Evolutionary conservation across 139 green algal species (phyloP).

Genomic region (Deuterostichococcus epilithicus): DNA sequence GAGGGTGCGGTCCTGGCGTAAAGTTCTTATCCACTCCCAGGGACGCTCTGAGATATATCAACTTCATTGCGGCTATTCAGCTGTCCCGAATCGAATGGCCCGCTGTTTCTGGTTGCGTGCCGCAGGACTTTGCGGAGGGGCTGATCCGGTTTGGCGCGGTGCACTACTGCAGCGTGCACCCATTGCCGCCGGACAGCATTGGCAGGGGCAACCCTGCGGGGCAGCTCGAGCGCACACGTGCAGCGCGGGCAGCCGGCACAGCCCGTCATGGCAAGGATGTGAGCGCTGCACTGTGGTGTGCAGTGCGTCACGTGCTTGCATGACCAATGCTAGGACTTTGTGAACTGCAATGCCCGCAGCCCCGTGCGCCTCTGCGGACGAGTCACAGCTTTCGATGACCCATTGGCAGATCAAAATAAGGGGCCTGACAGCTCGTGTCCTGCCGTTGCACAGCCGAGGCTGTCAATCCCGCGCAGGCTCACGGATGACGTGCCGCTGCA

Average conservation of each 20-base stretch:
- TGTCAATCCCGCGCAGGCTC: conserved; percentile 11
- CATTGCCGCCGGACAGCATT: conserved; percentile 5
- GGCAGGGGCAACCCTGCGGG: conserved; percentile 6
- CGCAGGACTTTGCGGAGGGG: conserved; percentile 28
- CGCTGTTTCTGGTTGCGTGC: neutral
- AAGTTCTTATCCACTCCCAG: neutral
- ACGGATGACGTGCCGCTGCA: conserved; percentile 7
- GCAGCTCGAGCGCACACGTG: conserved; percentile 7
- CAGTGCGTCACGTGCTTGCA: too few relatives aligned
- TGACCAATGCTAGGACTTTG: neutral
- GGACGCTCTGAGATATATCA: neutral
- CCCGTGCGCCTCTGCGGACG: neutral
- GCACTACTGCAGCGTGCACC: conserved; percentile 56
- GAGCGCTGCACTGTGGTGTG: conserved; percentile 9
- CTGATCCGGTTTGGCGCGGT: conserved; percentile 73
- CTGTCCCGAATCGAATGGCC: neutral
- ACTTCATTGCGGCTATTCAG: neutral
- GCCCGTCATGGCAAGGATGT: conserved; percentile 22
- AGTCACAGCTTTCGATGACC: too few relatives aligned
- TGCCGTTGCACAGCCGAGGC: conserved; percentile 8
- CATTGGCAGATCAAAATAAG: neutral
- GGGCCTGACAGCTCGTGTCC: neutral
- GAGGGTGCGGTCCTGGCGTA: neutral
- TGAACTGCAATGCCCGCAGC: neutral
- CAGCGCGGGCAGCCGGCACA: conserved; percentile 13